Conservation (phyloP, 495 filamentous ascomycete genomes). For the Hypoxylon subgilvum region DNA sequence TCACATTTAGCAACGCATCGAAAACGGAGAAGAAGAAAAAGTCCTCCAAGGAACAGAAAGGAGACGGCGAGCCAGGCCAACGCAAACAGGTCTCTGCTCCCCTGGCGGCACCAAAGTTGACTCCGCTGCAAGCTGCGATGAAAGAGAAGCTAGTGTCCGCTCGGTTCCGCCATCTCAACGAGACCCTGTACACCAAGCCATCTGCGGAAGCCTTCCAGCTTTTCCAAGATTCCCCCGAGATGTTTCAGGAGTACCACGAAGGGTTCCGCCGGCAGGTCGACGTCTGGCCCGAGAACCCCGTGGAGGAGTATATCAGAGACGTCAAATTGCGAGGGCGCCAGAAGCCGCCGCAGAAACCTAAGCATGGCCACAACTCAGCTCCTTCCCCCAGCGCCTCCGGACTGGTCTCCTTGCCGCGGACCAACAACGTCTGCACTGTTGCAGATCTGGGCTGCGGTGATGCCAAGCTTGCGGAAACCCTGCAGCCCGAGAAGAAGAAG, state of each 20-base stretch:
- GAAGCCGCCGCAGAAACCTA: conserved; percentile 33
- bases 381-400: conserved; percentile 36
- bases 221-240: conserved; percentile 80
- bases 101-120: conserved; percentile 63
- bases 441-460: conserved; percentile 71
- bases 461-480: conserved; percentile 70
- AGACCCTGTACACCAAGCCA: conserved; percentile 91
- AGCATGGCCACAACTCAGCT: conserved; percentile 25
- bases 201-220: conserved; percentile 77
- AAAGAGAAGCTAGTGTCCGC: conserved; percentile 88
- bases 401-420: conserved; percentile 45
- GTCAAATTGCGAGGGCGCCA: conserved; percentile 64
- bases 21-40: conserved; percentile 48
- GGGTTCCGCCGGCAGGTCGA: conserved; percentile 94
- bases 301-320: conserved; percentile 76
- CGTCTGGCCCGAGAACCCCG: conserved; percentile 94
- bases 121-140: conserved; percentile 92
- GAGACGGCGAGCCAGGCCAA: conserved; percentile 11
- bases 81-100: conserved; percentile 10
- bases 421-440: conserved; percentile 71
- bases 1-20: conserved; percentile 34
- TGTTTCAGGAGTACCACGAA: conserved; percentile 92
- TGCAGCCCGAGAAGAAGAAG: conserved; percentile 62
- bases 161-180: conserved; percentile 95
- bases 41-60: conserved; percentile 21